Base-by-base conservation (phyloP, 1,284 basidiomycete genomes). In the Sanguinoderma infundibulare region DNA sequence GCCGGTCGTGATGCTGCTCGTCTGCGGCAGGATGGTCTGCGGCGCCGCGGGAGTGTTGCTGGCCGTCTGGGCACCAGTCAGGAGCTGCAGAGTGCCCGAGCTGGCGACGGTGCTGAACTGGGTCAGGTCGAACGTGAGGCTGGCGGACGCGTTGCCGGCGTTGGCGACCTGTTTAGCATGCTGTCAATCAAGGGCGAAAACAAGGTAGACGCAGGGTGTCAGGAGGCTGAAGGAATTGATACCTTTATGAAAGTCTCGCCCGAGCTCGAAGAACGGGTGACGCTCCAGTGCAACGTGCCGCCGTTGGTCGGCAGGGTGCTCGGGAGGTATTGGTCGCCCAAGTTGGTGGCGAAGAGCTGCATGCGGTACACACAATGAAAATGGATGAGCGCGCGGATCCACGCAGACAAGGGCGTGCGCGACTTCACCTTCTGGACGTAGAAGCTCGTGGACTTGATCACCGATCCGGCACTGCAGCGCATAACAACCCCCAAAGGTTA, bases 331-430 rank as follows among this genome's bases (percentile, higher is more conserved):
- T 82, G 80, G 53, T 87, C 83, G 7, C 87, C 87, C 32, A 80
- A 75, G 70, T 87, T 86, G 28, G 80, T 64, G 61, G 85, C 84
- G 74, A 90, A 90, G 40, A 91, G 78, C 85, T 89, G 60, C n/a
- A n/a, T 28, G 24, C 4, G 42, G 24, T 4, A 15, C 24, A 15
- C 14, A 46, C 42, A 17, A 17, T 46, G 4, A 12, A 36, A 38
- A 36, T 26, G 39, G 17, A 30, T 30, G 38, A 17, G 10, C 44
- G 44, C 24, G 61, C 32, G 24, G 36, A 36, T 24, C 4, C 20
- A 46, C 20, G 20, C 30, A 51, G 32, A 51, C 9, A 39, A 9
- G 32, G 47, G 12, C 42, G 35, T 36, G 15, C 42, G 30, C 32
- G 36, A 20, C 17, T 32, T 39, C 38, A 85, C 87, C 76, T 88